Conservation (phyloP, 352 stramenopile genomes). For the Aphanomyces astaci region DNA sequence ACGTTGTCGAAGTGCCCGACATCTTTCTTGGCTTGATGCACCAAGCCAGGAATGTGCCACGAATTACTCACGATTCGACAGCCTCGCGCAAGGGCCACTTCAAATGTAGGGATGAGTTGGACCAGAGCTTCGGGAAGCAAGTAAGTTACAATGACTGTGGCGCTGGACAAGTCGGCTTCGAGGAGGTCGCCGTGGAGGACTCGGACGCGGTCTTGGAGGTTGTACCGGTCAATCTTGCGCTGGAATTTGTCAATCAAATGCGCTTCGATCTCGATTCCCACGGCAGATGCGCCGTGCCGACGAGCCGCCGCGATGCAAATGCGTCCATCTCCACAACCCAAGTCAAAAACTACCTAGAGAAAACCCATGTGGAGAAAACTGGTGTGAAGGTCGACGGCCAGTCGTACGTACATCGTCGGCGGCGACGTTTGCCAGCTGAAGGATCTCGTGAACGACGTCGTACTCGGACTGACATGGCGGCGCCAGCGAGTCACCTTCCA, state of each 20-base stretch:
- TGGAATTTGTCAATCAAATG: conserved; percentile 44
- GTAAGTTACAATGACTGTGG: conserved; percentile 54
- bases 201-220: conserved; percentile 37
- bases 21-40: conserved; percentile 31
- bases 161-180: conserved; percentile 40
- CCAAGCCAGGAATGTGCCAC: conserved; percentile 40
- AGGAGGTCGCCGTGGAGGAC: conserved; percentile 44
- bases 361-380: not conserved
- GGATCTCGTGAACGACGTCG: conserved; percentile 47
- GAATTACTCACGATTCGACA: conserved; percentile 57
- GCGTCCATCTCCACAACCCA: conserved; percentile 48
- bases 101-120: conserved; percentile 36
- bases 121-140: conserved; percentile 44
- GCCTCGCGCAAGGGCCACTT: conserved; percentile 30
- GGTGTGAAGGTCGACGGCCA: not conserved
- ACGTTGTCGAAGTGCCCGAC: conserved; percentile 40
- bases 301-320: conserved; percentile 50
- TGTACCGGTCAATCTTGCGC: conserved; percentile 30
- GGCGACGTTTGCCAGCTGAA: conserved; percentile 39
- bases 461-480: conserved; percentile 52
- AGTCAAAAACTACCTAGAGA: conserved; percentile 39
- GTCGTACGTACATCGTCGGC: conserved; percentile 34
- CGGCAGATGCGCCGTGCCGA: conserved; percentile 35
- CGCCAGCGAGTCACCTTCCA: conserved; percentile 49
- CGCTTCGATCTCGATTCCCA: conserved; percentile 49